Base-by-base conservation (phyloP, 768 basidiomycete species). In the Flagelloscypha sp. region DNA sequence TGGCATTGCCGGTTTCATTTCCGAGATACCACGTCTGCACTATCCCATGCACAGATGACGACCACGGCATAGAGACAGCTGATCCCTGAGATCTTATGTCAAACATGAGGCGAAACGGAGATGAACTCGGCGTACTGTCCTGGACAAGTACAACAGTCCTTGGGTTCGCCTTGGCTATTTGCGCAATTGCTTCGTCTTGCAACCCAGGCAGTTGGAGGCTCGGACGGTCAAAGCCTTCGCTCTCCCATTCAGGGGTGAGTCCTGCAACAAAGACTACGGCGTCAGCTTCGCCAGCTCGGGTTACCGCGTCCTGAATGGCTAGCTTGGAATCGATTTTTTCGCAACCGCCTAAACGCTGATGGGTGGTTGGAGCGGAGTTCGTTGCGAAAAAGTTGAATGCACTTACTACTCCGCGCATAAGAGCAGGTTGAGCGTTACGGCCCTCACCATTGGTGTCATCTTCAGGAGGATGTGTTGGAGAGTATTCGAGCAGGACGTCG, bases 51-150 rank as follows among this genome's bases (percentile, higher is more conserved):
- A 78, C 73, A 22, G 65, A 49, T 36, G 70, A 49, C 5, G 76
- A 56, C 84, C 83, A 86, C 3, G 84, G 83, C 80, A 86, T 84
- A 2, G 75, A 62, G 2, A 82, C 70, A 1, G 83, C 74, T 15
- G 79, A 79, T 3, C 79, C 78, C 76, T 79, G 31, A 33, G 13
- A 28, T 19, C 20, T 7, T 7, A 30, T n/a, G 11, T 8, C n/a
- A 13, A 23, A 16, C 30, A 16, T 20, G 4, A 6, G 23, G n/a
- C 13, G 8, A 16, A 13, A 15, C 11, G 8, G 24, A 36, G 3
- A 30, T 18, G 24, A 9, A 52, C 69, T 48, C n/a, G n/a, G n/a
- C n/a, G n/a, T 45, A 78, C 81, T 4, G 72, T n/a, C 67, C 52
- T 84, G 79, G 22, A 78, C 59, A 45, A 68, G 65, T 13, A 82